Conservation (phyloP, 352 stramenopile species). For the Peronospora destructor region DNA sequence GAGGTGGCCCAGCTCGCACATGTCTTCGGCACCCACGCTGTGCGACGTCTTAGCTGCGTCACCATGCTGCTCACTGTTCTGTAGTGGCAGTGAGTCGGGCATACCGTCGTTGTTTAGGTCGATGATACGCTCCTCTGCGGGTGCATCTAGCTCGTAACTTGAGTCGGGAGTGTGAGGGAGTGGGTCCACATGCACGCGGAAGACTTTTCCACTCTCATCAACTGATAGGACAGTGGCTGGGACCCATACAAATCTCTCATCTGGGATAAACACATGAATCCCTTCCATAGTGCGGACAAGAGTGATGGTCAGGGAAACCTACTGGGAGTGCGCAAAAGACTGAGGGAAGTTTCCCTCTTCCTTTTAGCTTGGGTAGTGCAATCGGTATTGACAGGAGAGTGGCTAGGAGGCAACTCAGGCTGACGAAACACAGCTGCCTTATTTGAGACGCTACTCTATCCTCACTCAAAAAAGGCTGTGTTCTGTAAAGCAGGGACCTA, state of each 20-base stretch:
- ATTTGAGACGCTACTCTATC: too few species aligned
- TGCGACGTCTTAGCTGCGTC: slow-evolving; percentile 20
- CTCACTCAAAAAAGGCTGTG: too few species aligned
- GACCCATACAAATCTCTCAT: slow-evolving; percentile 75
- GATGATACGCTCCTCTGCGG: slow-evolving; percentile 46
- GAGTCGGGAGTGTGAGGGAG: slow-evolving; percentile 8
- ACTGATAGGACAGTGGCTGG: slow-evolving; percentile 68
- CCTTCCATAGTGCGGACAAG: slow-evolving; percentile 59
- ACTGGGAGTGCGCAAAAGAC: not conserved
- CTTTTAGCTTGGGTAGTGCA: not conserved
- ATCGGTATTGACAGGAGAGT: slow-evolving; percentile 5
- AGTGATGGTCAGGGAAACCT: slow-evolving; percentile 17
- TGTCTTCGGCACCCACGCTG: slow-evolving; percentile 62
- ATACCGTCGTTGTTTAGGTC: slow-evolving; percentile 69
- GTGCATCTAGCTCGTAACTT: slow-evolving; percentile 13
- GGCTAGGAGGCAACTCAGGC: slow-evolving; percentile 2
- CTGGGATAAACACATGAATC: slow-evolving; percentile 73
- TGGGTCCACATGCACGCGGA: slow-evolving; percentile 54
- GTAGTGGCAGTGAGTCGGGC: slow-evolving; percentile 67
- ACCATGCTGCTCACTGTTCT: slow-evolving; percentile 35
- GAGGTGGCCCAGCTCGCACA: slow-evolving; percentile 80
- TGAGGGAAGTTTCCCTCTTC: not conserved
- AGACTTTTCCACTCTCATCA: slow-evolving; percentile 48
- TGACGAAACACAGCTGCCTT: too few species aligned
- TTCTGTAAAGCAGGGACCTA: too few species aligned